Evolutionary conservation across 495 filamentous ascomycete species (phyloP), one percentile per base, ranked within the genome.

Genomic region (Apodospora peruviana): DNA sequence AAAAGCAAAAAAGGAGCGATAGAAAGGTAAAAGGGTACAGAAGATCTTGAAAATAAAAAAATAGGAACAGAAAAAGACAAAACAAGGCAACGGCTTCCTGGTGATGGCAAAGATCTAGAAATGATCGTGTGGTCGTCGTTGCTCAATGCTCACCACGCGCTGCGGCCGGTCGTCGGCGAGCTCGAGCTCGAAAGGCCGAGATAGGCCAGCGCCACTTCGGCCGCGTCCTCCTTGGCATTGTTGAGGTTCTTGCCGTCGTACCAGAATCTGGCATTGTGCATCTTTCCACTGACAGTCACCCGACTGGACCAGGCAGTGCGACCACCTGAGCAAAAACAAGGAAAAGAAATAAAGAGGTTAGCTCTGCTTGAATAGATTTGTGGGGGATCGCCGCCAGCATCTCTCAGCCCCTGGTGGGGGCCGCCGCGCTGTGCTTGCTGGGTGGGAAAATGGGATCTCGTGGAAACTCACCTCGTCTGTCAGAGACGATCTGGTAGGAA

Each of bases 161-260:
- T 27, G 18, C 54, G 53, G 34, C 43, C 50, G 43, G 47, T 42
- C 18, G 45, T 42, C 11, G 45, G 40, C 18, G 50, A 57, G 3
- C 12, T 36, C 12, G 35, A 17, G 16, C 17, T 34, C 19, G 44
- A 40, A 21, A 23, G 16, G 37, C 36, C 51, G 45, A 80, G 61
- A 61, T 68, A 72, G 52, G 70, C 76, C 47, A 91, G 59, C 41
- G 85, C 84, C 50, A 85, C 72, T 67, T 89, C 89, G 57, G 90
- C 89, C 27, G 88, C 90, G 65, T 96, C 90, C 60, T 96, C 91
- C 66, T 80, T 87, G 44, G 91, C 90, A 60, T 91, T 93, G 69
- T 90, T 79, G 69, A 90, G 69, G 58, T 85, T 86, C 54, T 88
- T 79, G 32, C 88, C 90, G 65, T 94, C 89, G 67, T 94, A 96